Conservation (phyloP, 108 stramenopile genomes). For the Conticribra guillardii region DNA sequence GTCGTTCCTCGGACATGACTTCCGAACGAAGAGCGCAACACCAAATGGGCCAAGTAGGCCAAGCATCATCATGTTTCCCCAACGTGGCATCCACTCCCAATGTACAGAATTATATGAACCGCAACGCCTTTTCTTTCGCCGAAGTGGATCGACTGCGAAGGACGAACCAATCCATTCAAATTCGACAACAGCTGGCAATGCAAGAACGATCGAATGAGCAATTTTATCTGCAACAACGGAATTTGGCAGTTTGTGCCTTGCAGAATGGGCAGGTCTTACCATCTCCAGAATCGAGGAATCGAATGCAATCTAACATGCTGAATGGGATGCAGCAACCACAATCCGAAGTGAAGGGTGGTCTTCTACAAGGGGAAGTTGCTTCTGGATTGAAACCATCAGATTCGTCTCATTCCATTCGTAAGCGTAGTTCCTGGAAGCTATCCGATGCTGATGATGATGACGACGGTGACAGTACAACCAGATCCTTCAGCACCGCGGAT, state of each 20-base stretch:
- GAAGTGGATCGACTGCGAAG: slow-evolving; percentile 28
- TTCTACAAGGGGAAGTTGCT: no score
- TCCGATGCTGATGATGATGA: neutral
- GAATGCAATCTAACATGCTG: no score
- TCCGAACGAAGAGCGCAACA: no score
- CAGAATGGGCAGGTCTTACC: no score
- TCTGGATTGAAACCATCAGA: no score
- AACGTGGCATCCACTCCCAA: neutral
- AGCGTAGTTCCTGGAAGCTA: slow-evolving; percentile 3
- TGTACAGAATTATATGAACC: neutral
- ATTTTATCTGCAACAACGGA: slow-evolving; percentile 5
- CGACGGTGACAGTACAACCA: neutral
- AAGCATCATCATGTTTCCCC: neutral
- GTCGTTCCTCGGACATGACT: neutral
- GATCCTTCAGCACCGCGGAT: neutral
- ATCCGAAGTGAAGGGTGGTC: no score
- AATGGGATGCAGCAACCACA: no score
- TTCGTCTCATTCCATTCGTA: slow-evolving; percentile 18
- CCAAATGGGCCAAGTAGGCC: neutral
- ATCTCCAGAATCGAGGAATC: no score
- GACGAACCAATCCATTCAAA: slow-evolving; percentile 31
- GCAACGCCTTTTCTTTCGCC: slow-evolving; percentile 3
- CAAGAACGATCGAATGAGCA: slow-evolving; percentile 28
- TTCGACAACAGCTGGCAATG: slow-evolving; percentile 18
- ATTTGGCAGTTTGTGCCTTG: no score